Evolutionary conservation across 345 rosid genomes (phyloP).

Genomic region (Euclidium syriacum): DNA sequence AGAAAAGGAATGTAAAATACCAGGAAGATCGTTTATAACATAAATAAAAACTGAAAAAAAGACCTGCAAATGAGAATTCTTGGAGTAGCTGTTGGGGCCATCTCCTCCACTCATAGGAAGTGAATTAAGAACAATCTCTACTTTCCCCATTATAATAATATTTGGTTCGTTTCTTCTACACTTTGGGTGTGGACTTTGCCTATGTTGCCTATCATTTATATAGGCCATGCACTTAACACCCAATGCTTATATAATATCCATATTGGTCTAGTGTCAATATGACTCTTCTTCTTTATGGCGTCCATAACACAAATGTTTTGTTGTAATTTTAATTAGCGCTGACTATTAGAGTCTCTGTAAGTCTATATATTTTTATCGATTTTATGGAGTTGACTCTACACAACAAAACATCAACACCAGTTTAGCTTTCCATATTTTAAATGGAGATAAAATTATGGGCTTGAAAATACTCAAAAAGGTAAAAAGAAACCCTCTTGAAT

Average conservation of each 20-base stretch:
- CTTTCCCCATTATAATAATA: constrained; percentile 13
- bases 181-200: not conserved
- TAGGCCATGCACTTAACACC: constrained; percentile 6
- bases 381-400: no score
- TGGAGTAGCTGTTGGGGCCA: constrained; percentile 47
- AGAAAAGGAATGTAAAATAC: not conserved
- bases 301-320: not conserved
- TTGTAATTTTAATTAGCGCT: not conserved
- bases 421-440: not conserved
- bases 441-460: no score
- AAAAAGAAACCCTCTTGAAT: not conserved
- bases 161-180: not conserved
- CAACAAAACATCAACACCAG: not conserved
- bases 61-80: constrained; percentile 54
- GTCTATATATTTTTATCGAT: no score
- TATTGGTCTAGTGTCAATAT: constrained; percentile 4
- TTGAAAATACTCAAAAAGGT: not conserved
- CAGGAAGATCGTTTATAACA: no score
- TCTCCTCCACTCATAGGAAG: constrained; percentile 47
- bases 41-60: not conserved
- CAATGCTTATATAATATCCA: constrained; percentile 11
- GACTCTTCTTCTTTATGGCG: not conserved
- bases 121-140: constrained; percentile 28
- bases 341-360: not conserved
- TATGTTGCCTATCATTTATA: constrained; percentile 15